These are phyloP conservation scores for Galeopsis tetrahit DNA, from an alignment of 257 asterid genomes.

Conservation along the genomic window DNA sequence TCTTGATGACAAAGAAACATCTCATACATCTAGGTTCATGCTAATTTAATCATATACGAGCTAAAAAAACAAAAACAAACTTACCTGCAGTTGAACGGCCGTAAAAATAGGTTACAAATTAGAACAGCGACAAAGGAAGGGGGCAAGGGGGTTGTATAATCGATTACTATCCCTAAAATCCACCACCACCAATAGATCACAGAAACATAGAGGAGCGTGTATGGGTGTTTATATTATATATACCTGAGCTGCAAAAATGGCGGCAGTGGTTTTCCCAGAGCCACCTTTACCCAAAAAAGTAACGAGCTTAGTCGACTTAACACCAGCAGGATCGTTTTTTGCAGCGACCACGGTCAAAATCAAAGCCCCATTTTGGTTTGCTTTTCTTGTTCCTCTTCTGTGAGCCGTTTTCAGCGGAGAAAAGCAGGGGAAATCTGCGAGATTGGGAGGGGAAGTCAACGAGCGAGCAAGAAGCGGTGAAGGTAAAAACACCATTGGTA, in stretches of 20 bases:
- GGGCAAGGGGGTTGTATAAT: neutral
- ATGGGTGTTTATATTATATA: conserved; percentile 18
- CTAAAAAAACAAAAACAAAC: neutral
- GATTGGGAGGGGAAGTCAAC: conserved; percentile 2
- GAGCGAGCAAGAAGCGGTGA: conserved; percentile 34
- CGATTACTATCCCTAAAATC: neutral
- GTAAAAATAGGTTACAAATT: neutral
- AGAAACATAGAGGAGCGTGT: neutral
- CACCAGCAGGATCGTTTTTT: conserved; percentile 35
- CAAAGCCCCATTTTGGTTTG: conserved; percentile 39
- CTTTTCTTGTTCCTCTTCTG: conserved; percentile 30
- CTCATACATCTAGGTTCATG: neutral
- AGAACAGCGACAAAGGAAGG: neutral
- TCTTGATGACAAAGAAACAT: conserved; percentile 8
- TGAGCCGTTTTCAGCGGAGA: conserved; percentile 29
- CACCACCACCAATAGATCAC: neutral
- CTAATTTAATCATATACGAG: neutral
- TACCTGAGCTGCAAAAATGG: conserved; percentile 98
- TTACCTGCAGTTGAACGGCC: neutral
- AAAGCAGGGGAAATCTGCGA: conserved; percentile 35
- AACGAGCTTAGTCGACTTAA: conserved; percentile 65
- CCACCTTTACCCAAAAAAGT: conserved; percentile 97
- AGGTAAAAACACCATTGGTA: conserved; percentile 43
- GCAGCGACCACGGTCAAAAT: conserved; percentile 43
- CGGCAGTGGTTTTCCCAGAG: conserved; percentile 89